phyloP scores from a whole-genome alignment of 345 rosid species.

The Eucalyptus tenuipes region DNA sequence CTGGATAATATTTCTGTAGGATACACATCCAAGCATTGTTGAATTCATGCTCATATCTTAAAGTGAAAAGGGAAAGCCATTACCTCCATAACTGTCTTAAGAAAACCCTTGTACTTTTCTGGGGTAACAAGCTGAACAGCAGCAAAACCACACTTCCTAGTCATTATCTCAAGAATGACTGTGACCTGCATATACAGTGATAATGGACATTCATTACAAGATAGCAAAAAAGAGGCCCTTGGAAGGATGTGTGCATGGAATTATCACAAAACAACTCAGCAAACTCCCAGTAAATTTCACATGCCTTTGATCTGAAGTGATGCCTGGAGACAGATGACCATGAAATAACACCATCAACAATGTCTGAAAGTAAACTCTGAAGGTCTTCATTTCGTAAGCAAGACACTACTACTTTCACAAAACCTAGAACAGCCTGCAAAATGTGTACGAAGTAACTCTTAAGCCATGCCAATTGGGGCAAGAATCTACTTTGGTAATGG shows the following conservation, averaged over 20 bases:
- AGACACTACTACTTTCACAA: constrained; percentile 77
- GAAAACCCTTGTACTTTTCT: constrained; percentile 57
- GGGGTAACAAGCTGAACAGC: constrained; percentile 57
- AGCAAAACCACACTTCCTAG: constrained; percentile 73
- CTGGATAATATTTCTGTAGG: not conserved
- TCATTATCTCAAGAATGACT: constrained; percentile 71
- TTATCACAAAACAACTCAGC: not conserved
- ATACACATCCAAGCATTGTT: not conserved
- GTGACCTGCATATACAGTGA: constrained; percentile 40
- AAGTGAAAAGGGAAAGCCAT: too few species aligned
- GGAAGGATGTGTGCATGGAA: not conserved
- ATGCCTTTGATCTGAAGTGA: constrained; percentile 81
- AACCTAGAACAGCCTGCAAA: constrained; percentile 79
- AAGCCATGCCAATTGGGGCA: not conserved
- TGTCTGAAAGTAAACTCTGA: constrained; percentile 40
- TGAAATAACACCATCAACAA: constrained; percentile 44
- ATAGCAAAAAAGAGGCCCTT: not conserved
- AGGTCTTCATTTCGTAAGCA: constrained; percentile 56
- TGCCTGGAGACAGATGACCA: constrained; percentile 87
- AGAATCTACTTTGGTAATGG: not conserved
- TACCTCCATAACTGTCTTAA: constrained; percentile 77
- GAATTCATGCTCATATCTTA: too few species aligned
- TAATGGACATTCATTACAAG: not conserved
- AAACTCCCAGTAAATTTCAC: not conserved
- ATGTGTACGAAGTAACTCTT: not conserved